Base-by-base conservation (phyloP, 352 stramenopile species). In the Globisporangium spiculum region DNA sequence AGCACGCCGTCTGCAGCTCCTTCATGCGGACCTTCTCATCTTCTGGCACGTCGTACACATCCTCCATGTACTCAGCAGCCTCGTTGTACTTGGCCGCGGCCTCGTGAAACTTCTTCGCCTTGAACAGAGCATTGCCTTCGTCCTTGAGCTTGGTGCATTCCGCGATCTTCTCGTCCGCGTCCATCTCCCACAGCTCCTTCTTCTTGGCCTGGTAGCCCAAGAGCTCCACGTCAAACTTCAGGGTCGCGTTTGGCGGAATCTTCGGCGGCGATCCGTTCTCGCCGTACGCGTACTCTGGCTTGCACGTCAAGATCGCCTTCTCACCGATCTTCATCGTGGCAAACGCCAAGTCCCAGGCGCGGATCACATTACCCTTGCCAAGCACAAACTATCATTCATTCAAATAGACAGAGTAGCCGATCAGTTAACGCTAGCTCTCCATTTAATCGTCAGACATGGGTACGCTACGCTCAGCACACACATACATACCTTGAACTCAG, bases 141-240 rank as follows among this genome's bases (percentile, higher is more conserved):
- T 91, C 81, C 69, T 98, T 98, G 32, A 98, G 75, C 70, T 89
- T 84, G 24, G 84, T 82, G 18, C 91, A 93, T 62, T 96, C 88
- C 12, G 76, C 78, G 44, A 98, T 84, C 71, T 94, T 96, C 69
- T 95, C 87, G 22, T 83, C 76, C 0, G 84, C 69, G 55, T 89
- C 81, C 86, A 96, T 95, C 65, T 99, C 92, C 92, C 92, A 98
- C 73, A 95, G 91, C 75, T 98, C 89, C 75, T 98, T 98, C 44
- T 93, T 90, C 78, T 98, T 98, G 60, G 97, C 91, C 60, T 87
- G 85, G 75, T 98, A 98, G 55, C 86, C 91, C 30, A 99, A 72
- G 57, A 99, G 75, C 79, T 99, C 96, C 9, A 99, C 95, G 57
- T 99, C 96, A 76, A 99, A 99, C 73, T 97, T 91, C 20, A 99